Conservation (phyloP, 345 rosid genomes). For the Turritis glabra region DNA sequence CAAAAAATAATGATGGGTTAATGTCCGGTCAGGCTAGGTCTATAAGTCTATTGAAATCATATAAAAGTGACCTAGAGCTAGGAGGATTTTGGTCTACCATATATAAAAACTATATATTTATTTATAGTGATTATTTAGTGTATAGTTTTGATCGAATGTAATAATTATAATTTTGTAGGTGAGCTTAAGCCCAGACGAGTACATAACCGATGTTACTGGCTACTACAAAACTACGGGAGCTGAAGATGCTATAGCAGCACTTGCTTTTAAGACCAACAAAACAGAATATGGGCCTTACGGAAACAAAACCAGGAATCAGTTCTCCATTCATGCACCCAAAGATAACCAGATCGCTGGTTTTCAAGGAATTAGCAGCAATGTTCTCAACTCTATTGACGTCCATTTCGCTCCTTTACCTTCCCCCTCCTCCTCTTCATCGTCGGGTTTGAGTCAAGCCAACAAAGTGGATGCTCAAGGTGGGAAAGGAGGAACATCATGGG, state of each 20-base stretch:
- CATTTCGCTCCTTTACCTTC: slow-evolving; percentile 36
- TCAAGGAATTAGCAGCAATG: slow-evolving; percentile 34
- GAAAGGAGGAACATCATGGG: slow-evolving; percentile 34
- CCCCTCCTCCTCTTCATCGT: slow-evolving; percentile 6
- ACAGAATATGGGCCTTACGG: slow-evolving; percentile 35
- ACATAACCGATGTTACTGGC: slow-evolving; percentile 39
- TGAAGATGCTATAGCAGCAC: slow-evolving; percentile 39
- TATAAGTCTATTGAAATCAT: background rate
- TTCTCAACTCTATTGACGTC: slow-evolving; percentile 35
- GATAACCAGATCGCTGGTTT: slow-evolving; percentile 39
- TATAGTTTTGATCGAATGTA: background rate
- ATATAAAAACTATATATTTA: no score
- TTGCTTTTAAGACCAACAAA: slow-evolving; percentile 38
- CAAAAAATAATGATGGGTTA: background rate
- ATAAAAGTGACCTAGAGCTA: background rate
- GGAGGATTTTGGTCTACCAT: background rate
- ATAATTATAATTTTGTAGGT: background rate
- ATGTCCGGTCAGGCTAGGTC: background rate
- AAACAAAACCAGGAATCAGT: slow-evolving; percentile 33
- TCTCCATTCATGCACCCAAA: slow-evolving; percentile 36
- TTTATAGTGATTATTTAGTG: background rate
- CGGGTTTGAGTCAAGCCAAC: slow-evolving; percentile 19
- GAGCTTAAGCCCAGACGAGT: slow-evolving; percentile 38
- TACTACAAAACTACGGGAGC: slow-evolving; percentile 21
- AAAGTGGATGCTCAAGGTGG: slow-evolving; percentile 41